Evolutionary conservation across 805 yeast species (phyloP).

Genomic region (Danielia oregonensis): DNA sequence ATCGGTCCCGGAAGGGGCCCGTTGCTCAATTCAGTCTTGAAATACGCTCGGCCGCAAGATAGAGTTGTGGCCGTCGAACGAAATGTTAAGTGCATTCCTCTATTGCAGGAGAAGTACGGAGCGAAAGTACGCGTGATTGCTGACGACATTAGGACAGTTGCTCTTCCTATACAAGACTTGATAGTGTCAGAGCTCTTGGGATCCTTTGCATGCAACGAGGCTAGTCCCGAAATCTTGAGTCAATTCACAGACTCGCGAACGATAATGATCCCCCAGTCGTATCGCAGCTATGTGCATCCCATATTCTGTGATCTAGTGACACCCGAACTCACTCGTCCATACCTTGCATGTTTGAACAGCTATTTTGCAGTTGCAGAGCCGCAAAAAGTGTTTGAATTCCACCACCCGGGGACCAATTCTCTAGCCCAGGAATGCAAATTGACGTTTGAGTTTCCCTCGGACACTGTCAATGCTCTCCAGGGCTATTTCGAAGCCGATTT

Average conservation of each 20-base stretch:
- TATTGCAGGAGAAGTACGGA: conserved; percentile 45
- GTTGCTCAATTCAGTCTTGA: conserved; percentile 46
- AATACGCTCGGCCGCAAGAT: conserved; percentile 10
- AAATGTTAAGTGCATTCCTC: conserved; percentile 56
- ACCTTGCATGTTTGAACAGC: conserved; percentile 18
- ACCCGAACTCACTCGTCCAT: conserved; percentile 15
- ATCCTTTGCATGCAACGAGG: conserved; percentile 89
- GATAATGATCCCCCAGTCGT: conserved; percentile 43
- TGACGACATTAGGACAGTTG: conserved; percentile 51
- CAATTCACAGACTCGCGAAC: conserved; percentile 36
- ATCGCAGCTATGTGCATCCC: conserved; percentile 64
- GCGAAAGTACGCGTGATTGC: conserved; percentile 45
- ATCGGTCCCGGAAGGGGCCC: conserved; percentile 93
- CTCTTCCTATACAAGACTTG: conserved; percentile 37
- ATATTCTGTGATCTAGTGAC: conserved; percentile 45
- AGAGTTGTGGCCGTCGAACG: conserved; percentile 61
- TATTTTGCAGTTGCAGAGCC: conserved; percentile 28
- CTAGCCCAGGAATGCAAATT: conserved; percentile 1
- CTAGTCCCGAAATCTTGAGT: conserved; percentile 70
- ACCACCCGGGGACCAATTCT: conserved; percentile 45
- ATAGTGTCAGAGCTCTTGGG: conserved; percentile 83
- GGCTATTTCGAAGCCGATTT: conserved; percentile 74
- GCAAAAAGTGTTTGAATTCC: conserved; percentile 58
- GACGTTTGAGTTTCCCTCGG: conserved; percentile 30
- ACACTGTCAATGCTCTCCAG: conserved; percentile 65